Evolutionary conservation across 345 rosid species (phyloP), one percentile per base, ranked within the genome.

Genomic region (Turnera subulata): DNA sequence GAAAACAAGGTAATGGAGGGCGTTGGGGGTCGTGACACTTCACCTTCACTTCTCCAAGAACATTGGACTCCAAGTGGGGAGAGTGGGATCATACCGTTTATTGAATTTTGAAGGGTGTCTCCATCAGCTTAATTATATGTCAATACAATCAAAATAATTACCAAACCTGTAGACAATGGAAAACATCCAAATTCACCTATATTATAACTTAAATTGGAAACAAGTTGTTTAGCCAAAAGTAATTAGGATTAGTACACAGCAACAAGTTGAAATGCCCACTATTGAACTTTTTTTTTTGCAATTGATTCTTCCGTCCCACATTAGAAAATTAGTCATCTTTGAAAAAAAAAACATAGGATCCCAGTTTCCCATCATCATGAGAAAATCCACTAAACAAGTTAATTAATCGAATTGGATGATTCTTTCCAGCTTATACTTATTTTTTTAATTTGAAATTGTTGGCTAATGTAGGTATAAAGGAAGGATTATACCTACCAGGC

Each of bases 381-480:
- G 56, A 45, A 33, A 45, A 62, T 6, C 29, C 59, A 62, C 59
- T 62, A 44, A 4, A 11, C 11, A 1, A 29, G 35, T 29, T 29
- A 29, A 29, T 3, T 4, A 29, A 29, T 29, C 16, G 44, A 50
- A 32, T 11, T 43, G 19, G 25, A 53, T 24, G 25, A 11, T 26
- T 26, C 14, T 20, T 26, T 53, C 29, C 39, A n/a, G n/a, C 45
- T 16, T 2, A 17, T 5, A 6, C 21, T 16, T 4, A 49, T 1
- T 29, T 40, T 43, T 52, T 33, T 8, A 54, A 20, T 15, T 29
- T 17, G 35, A 53, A 53, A 62, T 40, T 26, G 2, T 44, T 23
- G 51, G 56, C 57, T 61, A 51, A n/a, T 52, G 66, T 32, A 44
- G 58, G 58, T 51, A 2, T 29, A 52, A 62, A 62, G 52, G 40